Conservation (phyloP, 257 asterid genomes). For the Ballota nigra region DNA sequence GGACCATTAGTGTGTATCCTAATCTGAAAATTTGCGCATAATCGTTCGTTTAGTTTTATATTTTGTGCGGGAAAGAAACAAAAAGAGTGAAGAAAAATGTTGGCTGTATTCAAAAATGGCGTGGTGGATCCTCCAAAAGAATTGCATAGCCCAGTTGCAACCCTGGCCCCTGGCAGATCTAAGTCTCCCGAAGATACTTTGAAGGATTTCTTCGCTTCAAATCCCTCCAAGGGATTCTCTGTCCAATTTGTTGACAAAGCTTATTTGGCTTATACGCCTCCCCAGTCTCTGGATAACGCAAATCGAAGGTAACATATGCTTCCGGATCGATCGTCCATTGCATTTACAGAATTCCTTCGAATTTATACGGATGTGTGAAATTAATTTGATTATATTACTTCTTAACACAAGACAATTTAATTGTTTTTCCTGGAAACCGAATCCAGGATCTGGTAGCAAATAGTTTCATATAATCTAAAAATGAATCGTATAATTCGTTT, state of each 20-base stretch:
- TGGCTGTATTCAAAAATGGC: slow-evolving; percentile 74
- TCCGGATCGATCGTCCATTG: background rate
- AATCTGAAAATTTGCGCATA: background rate
- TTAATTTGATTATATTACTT: no score
- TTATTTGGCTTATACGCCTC: slow-evolving; percentile 53
- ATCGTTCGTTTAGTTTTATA: background rate
- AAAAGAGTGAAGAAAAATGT: slow-evolving; percentile 36
- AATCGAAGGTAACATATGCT: slow-evolving; percentile 68
- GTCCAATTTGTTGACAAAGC: slow-evolving; percentile 64
- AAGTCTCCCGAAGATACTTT: slow-evolving; percentile 49
- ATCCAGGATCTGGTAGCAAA: no score
- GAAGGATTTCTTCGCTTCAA: slow-evolving; percentile 58
- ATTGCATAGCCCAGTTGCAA: slow-evolving; percentile 64
- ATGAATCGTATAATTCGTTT: no score
- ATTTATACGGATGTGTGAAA: no score
- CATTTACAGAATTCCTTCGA: no score
- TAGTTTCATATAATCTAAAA: no score
- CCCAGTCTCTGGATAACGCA: slow-evolving; percentile 24
- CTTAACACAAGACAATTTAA: no score
- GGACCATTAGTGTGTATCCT: background rate
- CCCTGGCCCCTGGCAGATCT: slow-evolving; percentile 20
- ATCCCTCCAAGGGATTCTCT: slow-evolving; percentile 51
- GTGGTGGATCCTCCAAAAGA: slow-evolving; percentile 80
- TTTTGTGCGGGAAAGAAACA: background rate
- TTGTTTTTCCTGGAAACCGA: no score